Evolutionary conservation across 768 basidiomycete species (phyloP).

Genomic region (Cyathus striatus): DNA sequence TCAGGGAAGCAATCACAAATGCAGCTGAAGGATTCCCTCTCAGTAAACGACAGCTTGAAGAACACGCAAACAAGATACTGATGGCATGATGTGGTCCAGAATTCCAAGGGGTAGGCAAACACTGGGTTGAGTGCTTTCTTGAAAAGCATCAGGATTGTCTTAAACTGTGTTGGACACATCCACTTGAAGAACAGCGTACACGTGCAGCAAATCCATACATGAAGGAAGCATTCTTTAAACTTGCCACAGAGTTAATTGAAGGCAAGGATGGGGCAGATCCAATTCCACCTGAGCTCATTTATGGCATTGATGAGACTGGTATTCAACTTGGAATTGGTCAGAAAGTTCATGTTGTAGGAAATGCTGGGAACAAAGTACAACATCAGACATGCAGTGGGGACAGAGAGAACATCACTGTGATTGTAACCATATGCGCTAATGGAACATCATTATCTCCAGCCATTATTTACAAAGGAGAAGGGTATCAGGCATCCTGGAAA

Average conservation of each 20-base stretch:
- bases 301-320: not conserved
- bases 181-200: not conserved
- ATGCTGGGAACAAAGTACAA: slow-evolving; percentile 9
- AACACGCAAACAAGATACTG: not conserved
- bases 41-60: no score
- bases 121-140: not conserved
- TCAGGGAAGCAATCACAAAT: no score
- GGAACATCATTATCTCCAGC: slow-evolving; percentile 19
- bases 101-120: not conserved
- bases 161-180: not conserved
- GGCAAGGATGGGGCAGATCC: not conserved
- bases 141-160: not conserved
- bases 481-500: slow-evolving; percentile 19
- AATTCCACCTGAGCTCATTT: not conserved
- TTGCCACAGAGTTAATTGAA: not conserved
- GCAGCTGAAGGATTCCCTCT: no score
- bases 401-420: slow-evolving; percentile 32
- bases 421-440: slow-evolving; percentile 37
- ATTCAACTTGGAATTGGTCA: not conserved
- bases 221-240: not conserved
- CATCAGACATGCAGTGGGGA: slow-evolving; percentile 27
- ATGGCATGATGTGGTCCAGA: not conserved
- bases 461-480: slow-evolving; percentile 27
- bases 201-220: not conserved
- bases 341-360: not conserved